These are phyloP conservation scores for Vicia faba DNA, from an alignment of 306 rosid genomes.

Conservation along the genomic window DNA sequence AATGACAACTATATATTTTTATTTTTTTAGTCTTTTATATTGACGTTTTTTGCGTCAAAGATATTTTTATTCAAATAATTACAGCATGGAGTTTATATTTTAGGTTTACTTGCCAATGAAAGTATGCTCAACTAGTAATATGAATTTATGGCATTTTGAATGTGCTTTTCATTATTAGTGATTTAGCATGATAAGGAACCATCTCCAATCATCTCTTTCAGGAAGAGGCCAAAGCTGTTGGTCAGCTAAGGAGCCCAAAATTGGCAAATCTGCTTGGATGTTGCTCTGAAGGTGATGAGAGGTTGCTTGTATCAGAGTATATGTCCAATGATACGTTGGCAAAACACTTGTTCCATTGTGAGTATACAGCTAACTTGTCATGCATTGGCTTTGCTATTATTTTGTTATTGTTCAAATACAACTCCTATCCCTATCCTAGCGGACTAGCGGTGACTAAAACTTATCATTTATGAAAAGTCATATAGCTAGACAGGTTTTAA, in stretches of 20 bases:
- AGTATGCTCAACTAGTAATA: neutral
- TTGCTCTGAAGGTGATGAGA: constrained; percentile 89
- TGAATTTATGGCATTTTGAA: constrained; percentile 20
- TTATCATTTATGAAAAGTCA: neutral
- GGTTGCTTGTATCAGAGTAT: constrained; percentile 88
- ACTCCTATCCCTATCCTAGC: too few species aligned
- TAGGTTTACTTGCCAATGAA: constrained; percentile 12
- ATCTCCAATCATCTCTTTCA: constrained; percentile 39
- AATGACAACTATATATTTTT: neutral
- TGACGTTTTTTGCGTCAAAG: neutral
- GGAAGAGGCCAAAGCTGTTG: constrained; percentile 95
- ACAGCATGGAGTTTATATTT: constrained; percentile 1
- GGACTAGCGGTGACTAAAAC: constrained; percentile 9
- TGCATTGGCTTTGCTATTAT: constrained; percentile 12
- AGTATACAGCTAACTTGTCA: constrained; percentile 44
- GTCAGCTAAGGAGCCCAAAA: constrained; percentile 81
- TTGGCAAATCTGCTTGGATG: constrained; percentile 91
- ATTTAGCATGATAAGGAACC: constrained; percentile 32
- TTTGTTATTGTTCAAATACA: neutral
- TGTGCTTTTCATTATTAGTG: constrained; percentile 23
- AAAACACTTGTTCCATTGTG: constrained; percentile 95
- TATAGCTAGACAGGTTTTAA: constrained; percentile 1
- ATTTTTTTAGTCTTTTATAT: neutral
- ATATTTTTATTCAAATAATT: neutral
- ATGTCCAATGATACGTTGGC: constrained; percentile 96